These are phyloP conservation scores for Fusarium hainanense DNA, from an alignment of 2,329 filamentous ascomycete genomes.

Conservation along the genomic window DNA sequence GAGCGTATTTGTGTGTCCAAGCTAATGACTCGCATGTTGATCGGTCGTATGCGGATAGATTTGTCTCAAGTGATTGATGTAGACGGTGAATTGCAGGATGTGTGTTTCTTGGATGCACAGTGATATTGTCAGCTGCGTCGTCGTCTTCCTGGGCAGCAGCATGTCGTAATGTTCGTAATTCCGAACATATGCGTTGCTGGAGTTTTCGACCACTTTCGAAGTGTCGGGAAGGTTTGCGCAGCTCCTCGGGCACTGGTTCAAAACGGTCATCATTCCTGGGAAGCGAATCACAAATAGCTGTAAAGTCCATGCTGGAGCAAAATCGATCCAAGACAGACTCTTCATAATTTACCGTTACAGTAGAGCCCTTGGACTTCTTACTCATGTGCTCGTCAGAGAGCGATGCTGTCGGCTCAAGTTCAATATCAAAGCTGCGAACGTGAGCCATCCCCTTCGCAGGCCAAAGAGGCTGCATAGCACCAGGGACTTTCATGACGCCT, in stretches of 20 bases:
- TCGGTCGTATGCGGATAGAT: constrained; percentile 82
- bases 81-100: constrained; percentile 71
- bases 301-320: constrained; percentile 44
- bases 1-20: constrained; percentile 91
- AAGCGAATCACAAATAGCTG: constrained; percentile 44
- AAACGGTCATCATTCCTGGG: constrained; percentile 54
- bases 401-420: neutral
- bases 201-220: constrained; percentile 69
- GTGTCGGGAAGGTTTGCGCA: constrained; percentile 66
- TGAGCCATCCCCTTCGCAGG: constrained; percentile 73
- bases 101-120: constrained; percentile 34
- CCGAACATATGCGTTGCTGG: constrained; percentile 59
- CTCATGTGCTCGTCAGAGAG: constrained; percentile 18
- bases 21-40: constrained; percentile 76
- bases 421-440: constrained; percentile 61
- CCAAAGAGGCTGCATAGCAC: constrained; percentile 76
- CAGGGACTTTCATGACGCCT: constrained; percentile 69
- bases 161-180: constrained; percentile 54
- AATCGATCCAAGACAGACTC: constrained; percentile 58
- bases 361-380: constrained; percentile 64
- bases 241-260: constrained; percentile 57
- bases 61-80: constrained; percentile 68
- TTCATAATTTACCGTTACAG: constrained; percentile 52
- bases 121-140: constrained; percentile 53
- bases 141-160: constrained; percentile 21